Evolutionary conservation across 1,139 yeast species (phyloP).

Genomic region (Arxiozyma heterogenica): DNA sequence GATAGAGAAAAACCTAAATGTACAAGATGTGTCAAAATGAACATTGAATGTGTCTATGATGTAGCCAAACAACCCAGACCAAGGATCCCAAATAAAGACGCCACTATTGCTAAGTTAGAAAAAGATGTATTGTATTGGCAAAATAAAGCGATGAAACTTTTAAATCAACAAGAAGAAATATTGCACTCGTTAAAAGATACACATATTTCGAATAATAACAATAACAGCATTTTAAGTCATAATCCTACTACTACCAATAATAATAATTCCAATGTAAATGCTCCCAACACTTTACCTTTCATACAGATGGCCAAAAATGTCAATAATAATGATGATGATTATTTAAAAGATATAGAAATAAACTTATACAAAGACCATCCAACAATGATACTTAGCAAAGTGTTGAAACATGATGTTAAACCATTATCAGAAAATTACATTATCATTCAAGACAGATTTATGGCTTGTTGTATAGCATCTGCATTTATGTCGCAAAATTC

Average conservation of each 20-base stretch:
- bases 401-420: conserved; percentile 28
- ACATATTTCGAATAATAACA: conserved; percentile 4
- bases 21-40: conserved; percentile 24
- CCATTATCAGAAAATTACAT: conserved; percentile 28
- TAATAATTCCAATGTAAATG: background rate
- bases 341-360: conserved; percentile 11
- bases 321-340: conserved; percentile 6
- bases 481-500: conserved; percentile 22
- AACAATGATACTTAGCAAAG: conserved; percentile 24
- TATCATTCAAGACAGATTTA: conserved; percentile 24
- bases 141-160: conserved; percentile 11
- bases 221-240: too few relatives aligned
- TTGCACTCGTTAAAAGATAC: conserved; percentile 7
- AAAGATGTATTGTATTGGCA: conserved; percentile 28
- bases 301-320: conserved; percentile 7
- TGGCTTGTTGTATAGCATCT: conserved; percentile 24
- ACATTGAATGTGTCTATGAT: conserved; percentile 26
- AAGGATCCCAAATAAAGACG: conserved; percentile 30
- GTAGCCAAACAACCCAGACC: conserved; percentile 28
- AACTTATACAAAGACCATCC: conserved; percentile 26
- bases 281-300: background rate
- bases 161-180: conserved; percentile 9
- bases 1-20: conserved; percentile 29
- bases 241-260: background rate
- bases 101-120: conserved; percentile 26